Percentiles rank a stretch among this genome's conserved stretches.
Evolutionary conservation across 176 grass and related monocot species (phyloP).

Genomic region (Olyra latifolia): DNA sequence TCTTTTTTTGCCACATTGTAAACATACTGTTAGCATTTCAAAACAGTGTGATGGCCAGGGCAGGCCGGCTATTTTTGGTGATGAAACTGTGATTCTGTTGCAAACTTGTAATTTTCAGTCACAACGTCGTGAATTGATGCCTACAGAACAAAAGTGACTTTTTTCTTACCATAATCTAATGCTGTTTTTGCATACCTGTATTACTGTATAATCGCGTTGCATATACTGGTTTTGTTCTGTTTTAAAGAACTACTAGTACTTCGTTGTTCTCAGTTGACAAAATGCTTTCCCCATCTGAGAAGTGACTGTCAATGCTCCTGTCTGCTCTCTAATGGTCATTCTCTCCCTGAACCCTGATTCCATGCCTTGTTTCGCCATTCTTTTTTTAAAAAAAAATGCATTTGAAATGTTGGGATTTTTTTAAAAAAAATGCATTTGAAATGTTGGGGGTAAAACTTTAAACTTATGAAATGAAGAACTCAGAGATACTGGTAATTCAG

Average conservation of each 20-base stretch:
- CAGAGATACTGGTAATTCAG: background rate
- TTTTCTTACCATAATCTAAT: no score
- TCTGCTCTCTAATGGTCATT: background rate
- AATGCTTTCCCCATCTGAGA: background rate
- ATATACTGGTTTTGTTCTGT: background rate
- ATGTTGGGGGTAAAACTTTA: background rate
- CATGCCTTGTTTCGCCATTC: background rate
- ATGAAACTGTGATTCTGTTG: background rate
- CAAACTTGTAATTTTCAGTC: conserved; percentile 21
- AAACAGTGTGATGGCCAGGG: conserved; percentile 8
- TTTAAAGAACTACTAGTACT: background rate
- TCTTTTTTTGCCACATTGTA: conserved; percentile 10
- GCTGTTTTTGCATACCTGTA: background rate
- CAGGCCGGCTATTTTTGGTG: background rate
- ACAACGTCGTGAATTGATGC: background rate
- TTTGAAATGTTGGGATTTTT: background rate
- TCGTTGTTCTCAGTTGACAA: background rate
- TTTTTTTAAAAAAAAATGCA: background rate
- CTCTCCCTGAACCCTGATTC: no score
- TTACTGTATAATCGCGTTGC: background rate
- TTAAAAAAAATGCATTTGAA: background rate
- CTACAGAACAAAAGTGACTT: background rate
- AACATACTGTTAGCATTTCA: conserved; percentile 12
- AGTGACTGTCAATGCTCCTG: background rate
- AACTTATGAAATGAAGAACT: background rate